Evolutionary conservation across 140 eudicot species (phyloP).

Genomic region (Anethum foeniculum): DNA sequence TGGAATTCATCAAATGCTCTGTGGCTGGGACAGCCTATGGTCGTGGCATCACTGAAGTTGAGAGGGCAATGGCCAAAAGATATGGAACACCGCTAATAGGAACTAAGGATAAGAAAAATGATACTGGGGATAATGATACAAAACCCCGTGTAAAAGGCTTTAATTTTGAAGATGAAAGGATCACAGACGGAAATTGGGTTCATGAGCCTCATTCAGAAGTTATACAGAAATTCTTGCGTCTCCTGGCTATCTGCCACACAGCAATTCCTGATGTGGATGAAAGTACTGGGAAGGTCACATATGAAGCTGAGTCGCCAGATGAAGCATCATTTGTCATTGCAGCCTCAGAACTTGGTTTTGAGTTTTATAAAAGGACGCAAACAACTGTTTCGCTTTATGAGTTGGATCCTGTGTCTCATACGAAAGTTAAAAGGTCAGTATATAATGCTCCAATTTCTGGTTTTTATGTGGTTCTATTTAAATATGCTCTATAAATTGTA

Average conservation of each 20-base stretch:
- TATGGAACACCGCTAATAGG: slow-evolving; percentile 26
- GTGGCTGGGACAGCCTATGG: slow-evolving; percentile 54
- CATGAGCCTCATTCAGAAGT: slow-evolving; percentile 50
- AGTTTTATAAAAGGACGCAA: slow-evolving; percentile 80
- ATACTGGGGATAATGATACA: slow-evolving; percentile 5
- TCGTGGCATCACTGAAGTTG: slow-evolving; percentile 48
- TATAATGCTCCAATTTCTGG: neutral
- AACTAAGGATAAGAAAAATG: neutral
- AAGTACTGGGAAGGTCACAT: slow-evolving; percentile 53
- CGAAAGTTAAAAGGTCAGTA: slow-evolving; percentile 54
- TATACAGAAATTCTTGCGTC: slow-evolving; percentile 67
- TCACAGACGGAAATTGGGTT: slow-evolving; percentile 67
- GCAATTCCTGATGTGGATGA: slow-evolving; percentile 88
- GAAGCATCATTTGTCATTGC: slow-evolving; percentile 97
- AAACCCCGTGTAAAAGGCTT: slow-evolving; percentile 37
- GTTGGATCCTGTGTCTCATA: slow-evolving; percentile 52
- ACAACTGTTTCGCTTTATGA: slow-evolving; percentile 54
- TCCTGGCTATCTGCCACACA: slow-evolving; percentile 88
- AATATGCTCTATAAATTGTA: neutral
- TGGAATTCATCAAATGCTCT: slow-evolving; percentile 57
- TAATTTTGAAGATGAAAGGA: slow-evolving; percentile 79
- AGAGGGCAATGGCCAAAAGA: slow-evolving; percentile 49
- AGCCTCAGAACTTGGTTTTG: slow-evolving; percentile 86
- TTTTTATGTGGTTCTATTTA: neutral
- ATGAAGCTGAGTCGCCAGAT: slow-evolving; percentile 97